Base-by-base conservation (phyloP, 164 flowering plant species). In the Vitis rotundifolia region DNA sequence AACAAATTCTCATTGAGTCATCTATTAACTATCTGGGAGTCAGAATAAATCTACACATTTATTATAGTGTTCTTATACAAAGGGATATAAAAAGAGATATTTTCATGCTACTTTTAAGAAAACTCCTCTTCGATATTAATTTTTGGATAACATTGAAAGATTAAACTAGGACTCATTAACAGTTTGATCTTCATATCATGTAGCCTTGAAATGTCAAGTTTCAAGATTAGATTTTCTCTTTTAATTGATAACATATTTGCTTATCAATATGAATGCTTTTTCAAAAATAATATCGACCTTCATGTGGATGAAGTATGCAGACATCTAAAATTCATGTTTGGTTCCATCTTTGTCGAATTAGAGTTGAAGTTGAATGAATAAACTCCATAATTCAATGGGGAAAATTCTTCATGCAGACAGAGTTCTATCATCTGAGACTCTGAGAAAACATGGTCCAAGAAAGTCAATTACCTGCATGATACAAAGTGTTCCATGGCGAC, bases 401-500 rank as follows among this genome's bases (percentile, higher is more conserved):
- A 61, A 15, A 31, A 13, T 44, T 61, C 15, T 9, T 50, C 19
- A 47, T 62, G 52, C 52, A 47, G 26, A 62, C 11, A 53, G 11
- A 53, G 14, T 53, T 5, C 15, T 18, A 48, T 63, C n/a, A 48
- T 48, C 44, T 3, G 44, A 37, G 14, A 13, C n/a, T 37, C 44
- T 2, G 16, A 64, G 18, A 2, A 10, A 59, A 68, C 59, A 48
- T 22, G 60, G 66, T 61, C 37, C 19, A 69, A 47, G 10, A 8
- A 44, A 68, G 6, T 16, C 19, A 72, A 55, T 63, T 57, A 88
- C 98, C 94, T 93, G 98, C 92, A 93, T 90, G 62, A 93, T 78
- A 81, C 96, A 91, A 63, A 93, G 92, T 64, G 84, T 74, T 76
- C 97, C 98, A 79, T 82, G 29, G 22, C 97, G 94, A 77, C 97